Evolutionary conservation across 192 early-diverging fungal species (phyloP).

Genomic region (Chytriomyces hyalinus): DNA sequence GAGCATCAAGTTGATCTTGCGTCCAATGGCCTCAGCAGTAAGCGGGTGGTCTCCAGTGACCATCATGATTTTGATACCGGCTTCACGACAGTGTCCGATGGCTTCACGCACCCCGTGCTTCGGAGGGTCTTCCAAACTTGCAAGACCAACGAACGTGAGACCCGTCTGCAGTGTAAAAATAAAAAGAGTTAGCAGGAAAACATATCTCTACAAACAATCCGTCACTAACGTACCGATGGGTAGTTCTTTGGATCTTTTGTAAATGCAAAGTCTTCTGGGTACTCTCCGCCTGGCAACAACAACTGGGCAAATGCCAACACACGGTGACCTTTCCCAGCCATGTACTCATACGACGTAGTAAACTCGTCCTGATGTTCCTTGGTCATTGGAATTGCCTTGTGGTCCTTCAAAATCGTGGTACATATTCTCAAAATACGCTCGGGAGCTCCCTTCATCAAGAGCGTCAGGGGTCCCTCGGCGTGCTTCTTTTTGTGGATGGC

Average conservation of each 20-base stretch:
- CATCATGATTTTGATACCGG: constrained; percentile 98
- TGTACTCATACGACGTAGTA: constrained; percentile 80
- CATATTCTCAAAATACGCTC: constrained; percentile 89
- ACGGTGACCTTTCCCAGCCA: constrained; percentile 92
- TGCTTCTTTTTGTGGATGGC: constrained; percentile 83
- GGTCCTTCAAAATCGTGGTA: constrained; percentile 69
- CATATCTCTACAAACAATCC: background rate
- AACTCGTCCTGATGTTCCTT: constrained; percentile 69
- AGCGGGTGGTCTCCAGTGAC: constrained; percentile 98
- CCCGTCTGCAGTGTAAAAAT: constrained; percentile 35
- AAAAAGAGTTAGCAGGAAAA: background rate
- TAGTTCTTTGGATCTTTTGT: constrained; percentile 77
- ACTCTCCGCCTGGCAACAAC: constrained; percentile 67
- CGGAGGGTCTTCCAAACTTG: constrained; percentile 94
- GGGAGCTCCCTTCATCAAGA: constrained; percentile 94
- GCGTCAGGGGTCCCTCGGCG: constrained; percentile 67
- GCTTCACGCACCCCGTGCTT: constrained; percentile 99
- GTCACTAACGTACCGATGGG: constrained; percentile 51
- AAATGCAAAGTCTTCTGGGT: constrained; percentile 77
- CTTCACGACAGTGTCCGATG: constrained; percentile 87
- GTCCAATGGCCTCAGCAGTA: constrained; percentile 92
- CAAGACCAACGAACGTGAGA: constrained; percentile 82
- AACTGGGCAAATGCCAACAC: constrained; percentile 85
- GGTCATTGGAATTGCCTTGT: constrained; percentile 63
- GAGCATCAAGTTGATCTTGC: constrained; percentile 94